Evolutionary conservation across 106 monocot genomes (phyloP).

Genomic region (Allium cepa): DNA sequence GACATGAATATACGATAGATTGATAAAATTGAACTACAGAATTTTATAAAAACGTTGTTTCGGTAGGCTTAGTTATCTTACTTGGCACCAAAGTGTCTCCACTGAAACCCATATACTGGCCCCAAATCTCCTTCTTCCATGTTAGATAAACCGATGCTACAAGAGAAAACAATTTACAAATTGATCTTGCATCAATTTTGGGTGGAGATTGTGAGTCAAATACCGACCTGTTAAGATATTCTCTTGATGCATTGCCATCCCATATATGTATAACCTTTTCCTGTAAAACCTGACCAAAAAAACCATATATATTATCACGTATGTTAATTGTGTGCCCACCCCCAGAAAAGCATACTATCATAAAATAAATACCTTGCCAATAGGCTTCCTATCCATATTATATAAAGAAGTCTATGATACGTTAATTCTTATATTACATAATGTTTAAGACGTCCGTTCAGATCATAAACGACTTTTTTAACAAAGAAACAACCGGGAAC

Average conservation of each 20-base stretch:
- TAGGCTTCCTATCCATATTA: too few relatives aligned
- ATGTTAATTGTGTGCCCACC: background rate
- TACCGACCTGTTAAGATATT: conserved; percentile 80
- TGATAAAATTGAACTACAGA: background rate
- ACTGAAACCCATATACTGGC: conserved; percentile 97
- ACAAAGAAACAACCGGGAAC: too few relatives aligned
- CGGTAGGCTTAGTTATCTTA: conserved; percentile 19
- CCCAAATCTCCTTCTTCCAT: conserved; percentile 94
- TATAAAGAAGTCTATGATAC: too few relatives aligned
- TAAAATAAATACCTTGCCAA: too few relatives aligned
- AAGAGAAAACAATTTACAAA: conserved; percentile 2
- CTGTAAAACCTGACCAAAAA: conserved; percentile 66
- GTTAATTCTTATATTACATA: too few relatives aligned
- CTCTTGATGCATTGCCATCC: conserved; percentile 97
- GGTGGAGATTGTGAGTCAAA: background rate
- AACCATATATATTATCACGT: too few relatives aligned
- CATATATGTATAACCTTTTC: conserved; percentile 86
- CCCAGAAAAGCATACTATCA: too few relatives aligned
- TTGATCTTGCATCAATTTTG: background rate
- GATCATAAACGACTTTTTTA: too few relatives aligned
- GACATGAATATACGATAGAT: background rate
- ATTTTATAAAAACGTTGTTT: background rate
- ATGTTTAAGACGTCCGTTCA: too few relatives aligned
- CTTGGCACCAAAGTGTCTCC: conserved; percentile 99
- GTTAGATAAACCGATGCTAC: conserved; percentile 59